Percentiles rank a stretch among this genome's conserved stretches.
Conservation (phyloP, 805 yeast genomes). For the Wickerhamiella siamensis region DNA sequence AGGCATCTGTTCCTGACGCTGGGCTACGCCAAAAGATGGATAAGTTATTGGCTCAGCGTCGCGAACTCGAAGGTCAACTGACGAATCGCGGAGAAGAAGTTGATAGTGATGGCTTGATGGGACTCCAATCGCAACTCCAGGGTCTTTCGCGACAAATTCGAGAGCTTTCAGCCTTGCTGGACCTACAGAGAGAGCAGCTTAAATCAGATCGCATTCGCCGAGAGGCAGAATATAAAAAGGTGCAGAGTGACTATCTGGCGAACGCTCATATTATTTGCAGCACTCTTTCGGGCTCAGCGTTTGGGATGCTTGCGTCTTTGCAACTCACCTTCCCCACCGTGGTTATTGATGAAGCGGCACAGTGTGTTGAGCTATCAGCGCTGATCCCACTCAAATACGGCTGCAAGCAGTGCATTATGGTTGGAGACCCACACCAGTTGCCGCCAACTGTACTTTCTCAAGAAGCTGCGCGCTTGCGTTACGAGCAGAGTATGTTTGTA, state of each 20-base stretch:
- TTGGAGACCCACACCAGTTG: conserved; percentile 95
- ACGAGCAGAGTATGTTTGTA: conserved; percentile 87
- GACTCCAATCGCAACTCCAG: conserved; percentile 33
- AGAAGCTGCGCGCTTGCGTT: conserved; percentile 62
- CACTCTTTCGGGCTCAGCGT: conserved; percentile 89
- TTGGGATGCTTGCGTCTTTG: conserved; percentile 62
- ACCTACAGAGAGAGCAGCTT: conserved; percentile 61
- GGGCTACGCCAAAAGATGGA: conserved; percentile 33
- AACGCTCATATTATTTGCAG: conserved; percentile 80
- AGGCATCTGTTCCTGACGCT: conserved; percentile 24
- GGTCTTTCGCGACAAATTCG: conserved; percentile 47
- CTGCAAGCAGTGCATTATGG: conserved; percentile 82
- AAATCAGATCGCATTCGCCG: conserved; percentile 56
- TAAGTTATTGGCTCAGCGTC: conserved; percentile 43
- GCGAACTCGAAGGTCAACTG: conserved; percentile 30
- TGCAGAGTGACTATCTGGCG: conserved; percentile 56
- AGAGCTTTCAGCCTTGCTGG: conserved; percentile 57
- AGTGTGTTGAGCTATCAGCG: conserved; percentile 84
- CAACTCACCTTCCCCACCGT: conserved; percentile 78
- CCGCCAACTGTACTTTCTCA: conserved; percentile 94
- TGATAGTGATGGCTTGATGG: conserved; percentile 12
- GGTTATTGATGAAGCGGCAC: conserved; percentile 94
- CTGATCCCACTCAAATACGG: conserved; percentile 88
- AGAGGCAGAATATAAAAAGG: conserved; percentile 62
- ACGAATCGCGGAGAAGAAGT: conserved; percentile 11